Evolutionary conservation across 2,329 filamentous ascomycete species (phyloP), one percentile per base, ranked within the genome.

Genomic region (Diplodia scrobiculata): DNA sequence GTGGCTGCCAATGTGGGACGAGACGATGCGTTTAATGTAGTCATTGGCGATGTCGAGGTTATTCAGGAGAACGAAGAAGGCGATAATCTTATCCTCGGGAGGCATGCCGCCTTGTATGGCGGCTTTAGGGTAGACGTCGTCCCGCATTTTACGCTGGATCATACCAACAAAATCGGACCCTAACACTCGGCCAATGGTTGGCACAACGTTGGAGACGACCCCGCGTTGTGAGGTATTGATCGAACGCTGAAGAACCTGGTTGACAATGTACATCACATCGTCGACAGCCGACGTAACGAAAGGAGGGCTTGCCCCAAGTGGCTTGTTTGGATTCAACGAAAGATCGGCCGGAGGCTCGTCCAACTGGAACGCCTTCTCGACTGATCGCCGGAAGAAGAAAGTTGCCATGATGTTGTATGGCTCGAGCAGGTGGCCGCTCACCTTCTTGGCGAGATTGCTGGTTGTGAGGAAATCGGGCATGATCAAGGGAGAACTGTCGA

Each of bases 181-280:
- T 3, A 99, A 84, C 0, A 99, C 89, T 38, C 92, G 87, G 19
- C 89, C 87, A 5, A 98, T 83, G 0, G 88, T 90, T 1, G 92
- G 90, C 29, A 97, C 80, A 6, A 96, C 90, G 66, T 86, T 91
- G 50, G 87, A 86, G 25, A 96, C 85, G 3, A 97, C 88, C 19
- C 89, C 84, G 70, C 88, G 84, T 75, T 97, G 93, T 1, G 91
- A 91, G 0, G 96, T 98, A 0, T 91, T 89, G 25, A 98, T 82
- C 0, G 92, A 91, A 70, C 94, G 89, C 69, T 96, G 90, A 7
- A 98, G 83, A 38, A 98, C 90, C 60, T 94, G 89, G 75, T 96
- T 96, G 75, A 97, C 91, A 72, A 99, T 97, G 79, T 98, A 99
- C 94, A 99, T 98, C 73, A 98, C 92, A 79, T 97, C 95, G 80